Conservation (phyloP, 225 moss, liverwort and hornwort species). For the Physcomitrium patens region DNA sequence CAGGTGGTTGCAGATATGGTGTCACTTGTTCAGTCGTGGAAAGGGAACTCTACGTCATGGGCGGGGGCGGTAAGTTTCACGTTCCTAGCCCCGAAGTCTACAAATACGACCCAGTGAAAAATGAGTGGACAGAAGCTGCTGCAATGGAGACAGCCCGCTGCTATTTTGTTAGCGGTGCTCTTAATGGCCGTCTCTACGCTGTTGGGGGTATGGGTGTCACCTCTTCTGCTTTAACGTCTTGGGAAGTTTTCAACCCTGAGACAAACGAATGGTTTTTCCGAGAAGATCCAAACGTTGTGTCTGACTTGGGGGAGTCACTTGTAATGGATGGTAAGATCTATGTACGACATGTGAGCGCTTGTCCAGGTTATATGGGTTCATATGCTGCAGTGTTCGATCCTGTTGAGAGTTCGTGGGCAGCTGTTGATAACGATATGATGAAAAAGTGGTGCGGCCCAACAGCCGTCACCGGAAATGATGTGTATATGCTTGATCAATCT, state of each 20-base stretch:
- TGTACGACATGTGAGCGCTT: conserved; percentile 51
- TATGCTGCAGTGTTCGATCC: conserved; percentile 55
- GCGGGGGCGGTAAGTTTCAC: conserved; percentile 54
- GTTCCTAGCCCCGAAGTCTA: conserved; percentile 53
- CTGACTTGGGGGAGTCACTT: conserved; percentile 60
- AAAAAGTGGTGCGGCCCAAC: conserved; percentile 65
- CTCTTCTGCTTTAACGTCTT: conserved; percentile 47
- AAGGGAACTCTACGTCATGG: conserved; percentile 58
- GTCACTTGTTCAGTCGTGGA: conserved; percentile 56
- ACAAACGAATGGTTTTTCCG: conserved; percentile 48
- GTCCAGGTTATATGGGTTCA: conserved; percentile 35
- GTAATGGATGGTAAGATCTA: conserved; percentile 56
- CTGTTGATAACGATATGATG: conserved; percentile 59
- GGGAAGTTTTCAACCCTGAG: conserved; percentile 55
- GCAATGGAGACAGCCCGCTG: conserved; percentile 54
- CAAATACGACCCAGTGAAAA: conserved; percentile 59
- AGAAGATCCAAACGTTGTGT: conserved; percentile 54
- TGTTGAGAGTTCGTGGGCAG: conserved; percentile 49
- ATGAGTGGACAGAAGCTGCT: conserved; percentile 49
- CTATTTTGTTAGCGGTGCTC: conserved; percentile 55
- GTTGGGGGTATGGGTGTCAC: conserved; percentile 65
- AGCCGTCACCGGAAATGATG: conserved; percentile 43
- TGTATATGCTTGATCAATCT: conserved; percentile 68
- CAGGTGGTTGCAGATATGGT: conserved; percentile 41
- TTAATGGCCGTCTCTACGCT: conserved; percentile 55